Evolutionary conservation across 2,329 filamentous ascomycete genomes (phyloP).

Genomic region (Dichotomopilus funicola): DNA sequence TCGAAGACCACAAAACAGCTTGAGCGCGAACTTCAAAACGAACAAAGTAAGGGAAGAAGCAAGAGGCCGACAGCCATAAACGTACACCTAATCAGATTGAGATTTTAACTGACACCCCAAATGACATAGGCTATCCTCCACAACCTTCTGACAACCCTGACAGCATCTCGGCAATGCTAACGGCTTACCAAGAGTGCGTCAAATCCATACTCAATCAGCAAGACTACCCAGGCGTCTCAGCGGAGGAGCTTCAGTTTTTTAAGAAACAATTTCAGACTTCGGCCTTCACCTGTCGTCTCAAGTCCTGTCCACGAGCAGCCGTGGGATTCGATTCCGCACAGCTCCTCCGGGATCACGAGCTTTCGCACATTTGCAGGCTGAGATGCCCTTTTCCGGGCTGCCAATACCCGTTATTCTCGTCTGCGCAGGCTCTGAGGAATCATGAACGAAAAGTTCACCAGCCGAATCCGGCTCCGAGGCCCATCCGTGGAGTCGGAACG

Average conservation of each 20-base stretch:
- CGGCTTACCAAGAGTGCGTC: neutral
- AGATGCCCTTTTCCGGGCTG: neutral
- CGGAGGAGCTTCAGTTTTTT: neutral
- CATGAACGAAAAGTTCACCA: neutral
- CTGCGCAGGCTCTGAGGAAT: neutral
- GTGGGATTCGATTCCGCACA: neutral
- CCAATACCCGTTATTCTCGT: neutral
- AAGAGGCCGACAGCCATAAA: neutral
- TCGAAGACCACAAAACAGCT: neutral
- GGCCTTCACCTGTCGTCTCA: neutral
- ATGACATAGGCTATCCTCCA: neutral
- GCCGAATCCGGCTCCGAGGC: neutral
- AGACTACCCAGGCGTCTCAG: neutral
- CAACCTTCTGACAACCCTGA: neutral
- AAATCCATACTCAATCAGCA: neutral
- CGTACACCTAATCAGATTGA: neutral
- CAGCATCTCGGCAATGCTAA: neutral
- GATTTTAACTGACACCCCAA: neutral
- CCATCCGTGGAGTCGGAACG: neutral
- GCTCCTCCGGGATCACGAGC: neutral
- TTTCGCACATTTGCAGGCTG: neutral
- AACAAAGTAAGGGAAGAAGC: neutral
- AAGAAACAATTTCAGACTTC: neutral
- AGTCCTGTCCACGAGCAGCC: neutral
- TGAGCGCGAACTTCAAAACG: neutral